Percentiles rank a stretch among this genome's conserved stretches.
Evolutionary conservation across 2,329 filamentous ascomycete species (phyloP).

Genomic region (Fusarium sulawesiense): DNA sequence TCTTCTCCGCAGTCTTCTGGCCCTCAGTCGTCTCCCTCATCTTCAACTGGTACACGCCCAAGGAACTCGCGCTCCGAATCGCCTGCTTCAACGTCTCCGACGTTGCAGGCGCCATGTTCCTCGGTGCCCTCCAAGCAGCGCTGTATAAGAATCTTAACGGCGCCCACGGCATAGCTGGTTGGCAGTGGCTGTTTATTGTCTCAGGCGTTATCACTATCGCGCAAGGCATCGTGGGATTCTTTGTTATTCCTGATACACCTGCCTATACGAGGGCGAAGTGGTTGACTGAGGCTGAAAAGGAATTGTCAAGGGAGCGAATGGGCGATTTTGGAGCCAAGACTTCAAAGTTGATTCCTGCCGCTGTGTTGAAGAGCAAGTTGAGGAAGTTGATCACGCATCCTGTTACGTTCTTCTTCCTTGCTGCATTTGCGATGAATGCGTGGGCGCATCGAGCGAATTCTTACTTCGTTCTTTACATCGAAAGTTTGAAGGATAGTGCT

Average conservation of each 20-base stretch:
- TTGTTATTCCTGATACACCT: conserved; percentile 53
- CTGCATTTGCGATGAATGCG: conserved; percentile 47
- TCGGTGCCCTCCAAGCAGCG: conserved; percentile 57
- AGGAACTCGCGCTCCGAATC: conserved; percentile 55
- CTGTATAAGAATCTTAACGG: conserved; percentile 57
- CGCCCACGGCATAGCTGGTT: conserved; percentile 54
- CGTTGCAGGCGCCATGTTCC: conserved; percentile 58
- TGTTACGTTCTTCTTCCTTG: conserved; percentile 48
- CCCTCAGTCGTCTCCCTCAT: conserved; percentile 54
- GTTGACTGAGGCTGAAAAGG: conserved; percentile 46
- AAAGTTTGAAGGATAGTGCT: conserved; percentile 43
- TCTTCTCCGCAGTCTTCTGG: conserved; percentile 54
- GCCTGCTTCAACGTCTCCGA: conserved; percentile 59
- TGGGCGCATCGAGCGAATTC: conserved; percentile 50
- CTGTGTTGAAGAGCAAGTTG: conserved; percentile 43
- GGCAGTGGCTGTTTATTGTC: conserved; percentile 61
- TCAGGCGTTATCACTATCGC: conserved; percentile 57
- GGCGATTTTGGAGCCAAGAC: conserved; percentile 46
- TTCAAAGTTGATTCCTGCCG: conserved; percentile 43
- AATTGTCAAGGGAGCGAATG: conserved; percentile 46
- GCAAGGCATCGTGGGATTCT: conserved; percentile 54
- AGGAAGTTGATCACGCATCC: conserved; percentile 46
- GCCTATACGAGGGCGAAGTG: conserved; percentile 48
- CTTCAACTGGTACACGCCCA: conserved; percentile 58
- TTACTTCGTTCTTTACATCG: conserved; percentile 51